A percentile compares a stretch with the other conserved stretches of the same genome.
Conservation (phyloP, 2,329 filamentous ascomycete species). For the Sporothrix protearum region DNA sequence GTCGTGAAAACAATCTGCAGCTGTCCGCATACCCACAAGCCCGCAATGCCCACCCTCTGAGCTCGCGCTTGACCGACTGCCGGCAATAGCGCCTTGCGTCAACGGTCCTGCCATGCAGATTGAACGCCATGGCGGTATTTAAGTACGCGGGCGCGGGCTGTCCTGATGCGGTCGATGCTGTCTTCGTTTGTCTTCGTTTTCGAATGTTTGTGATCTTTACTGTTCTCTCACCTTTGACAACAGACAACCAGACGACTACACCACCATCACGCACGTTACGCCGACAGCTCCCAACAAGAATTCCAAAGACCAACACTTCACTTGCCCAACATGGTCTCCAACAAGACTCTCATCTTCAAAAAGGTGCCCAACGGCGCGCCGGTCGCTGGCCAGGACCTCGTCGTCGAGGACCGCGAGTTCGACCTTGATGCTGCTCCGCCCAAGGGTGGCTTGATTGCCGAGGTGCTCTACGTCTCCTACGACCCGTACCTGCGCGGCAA, state of each 20-base stretch:
- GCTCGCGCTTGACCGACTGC: not conserved
- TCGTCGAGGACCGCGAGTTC: slow-evolving; percentile 62
- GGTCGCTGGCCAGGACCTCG: slow-evolving; percentile 66
- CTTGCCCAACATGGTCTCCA: slow-evolving; percentile 37
- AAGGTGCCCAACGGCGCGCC: slow-evolving; percentile 63
- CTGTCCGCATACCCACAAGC: not conserved
- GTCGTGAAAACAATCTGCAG: not conserved
- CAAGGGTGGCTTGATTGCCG: slow-evolving; percentile 63
- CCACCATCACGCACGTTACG: not conserved
- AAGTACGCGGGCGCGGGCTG: not conserved
- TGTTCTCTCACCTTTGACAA: not conserved
- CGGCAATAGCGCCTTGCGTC: not conserved
- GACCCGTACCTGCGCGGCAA: slow-evolving; percentile 82
- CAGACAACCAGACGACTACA: not conserved
- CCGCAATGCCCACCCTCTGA: not conserved
- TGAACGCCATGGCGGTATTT: not conserved
- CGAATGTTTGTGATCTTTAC: not conserved
- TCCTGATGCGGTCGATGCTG: not conserved
- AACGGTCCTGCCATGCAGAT: not conserved
- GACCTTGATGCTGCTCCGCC: slow-evolving; percentile 58
- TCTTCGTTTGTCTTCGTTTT: not conserved
- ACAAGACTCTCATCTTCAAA: slow-evolving; percentile 75
- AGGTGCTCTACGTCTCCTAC: slow-evolving; percentile 71
- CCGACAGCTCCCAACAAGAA: not conserved
- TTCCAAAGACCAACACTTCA: not conserved